A percentile compares a stretch with the other conserved stretches of the same genome.
phyloP scores from a whole-genome alignment of 2,329 filamentous ascomycete species.

The Paecilomyces formosus region DNA sequence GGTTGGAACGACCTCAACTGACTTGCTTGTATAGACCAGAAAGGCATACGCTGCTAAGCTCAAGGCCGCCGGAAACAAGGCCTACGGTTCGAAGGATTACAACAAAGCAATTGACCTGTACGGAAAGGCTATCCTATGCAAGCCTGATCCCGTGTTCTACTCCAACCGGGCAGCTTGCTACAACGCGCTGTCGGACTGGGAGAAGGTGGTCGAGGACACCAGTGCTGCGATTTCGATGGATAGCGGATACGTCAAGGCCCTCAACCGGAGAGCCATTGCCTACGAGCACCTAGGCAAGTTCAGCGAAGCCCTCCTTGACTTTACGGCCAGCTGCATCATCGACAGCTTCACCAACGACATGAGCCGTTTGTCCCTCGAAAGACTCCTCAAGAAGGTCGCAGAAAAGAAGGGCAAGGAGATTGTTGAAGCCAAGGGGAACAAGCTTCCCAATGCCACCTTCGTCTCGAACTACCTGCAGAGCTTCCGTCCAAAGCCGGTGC shows the following conservation, averaged over 20 bases:
- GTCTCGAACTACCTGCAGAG: slow-evolving; percentile 98
- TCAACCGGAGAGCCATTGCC: slow-evolving; percentile 92
- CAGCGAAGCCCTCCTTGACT: slow-evolving; percentile 92
- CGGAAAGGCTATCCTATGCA: slow-evolving; percentile 92
- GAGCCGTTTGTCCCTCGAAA: slow-evolving; percentile 83
- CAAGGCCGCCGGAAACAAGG: slow-evolving; percentile 93
- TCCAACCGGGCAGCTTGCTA: slow-evolving; percentile 97
- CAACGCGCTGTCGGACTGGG: slow-evolving; percentile 87
- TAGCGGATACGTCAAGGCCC: slow-evolving; percentile 91
- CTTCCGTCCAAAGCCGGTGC: slow-evolving; percentile 77
- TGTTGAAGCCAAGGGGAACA: slow-evolving; percentile 69
- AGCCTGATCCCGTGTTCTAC: slow-evolving; percentile 95
- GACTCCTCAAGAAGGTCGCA: slow-evolving; percentile 91
- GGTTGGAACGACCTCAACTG: background rate
- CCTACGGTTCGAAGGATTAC: slow-evolving; percentile 91
- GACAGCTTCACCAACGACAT: slow-evolving; percentile 91
- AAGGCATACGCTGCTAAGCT: slow-evolving; percentile 84
- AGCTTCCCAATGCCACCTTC: slow-evolving; percentile 90
- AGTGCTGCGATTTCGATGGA: slow-evolving; percentile 91
- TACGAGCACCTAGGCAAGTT: slow-evolving; percentile 90
- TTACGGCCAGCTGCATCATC: slow-evolving; percentile 98
- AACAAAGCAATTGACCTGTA: slow-evolving; percentile 90
- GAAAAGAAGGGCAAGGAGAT: slow-evolving; percentile 91
- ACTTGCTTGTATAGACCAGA: slow-evolving; percentile 51
- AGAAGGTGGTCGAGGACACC: slow-evolving; percentile 94